Evolutionary conservation across 2,329 filamentous ascomycete genomes (phyloP), one percentile per base, ranked within the genome.

Genomic region (Coniochaeta hoffmannii): DNA sequence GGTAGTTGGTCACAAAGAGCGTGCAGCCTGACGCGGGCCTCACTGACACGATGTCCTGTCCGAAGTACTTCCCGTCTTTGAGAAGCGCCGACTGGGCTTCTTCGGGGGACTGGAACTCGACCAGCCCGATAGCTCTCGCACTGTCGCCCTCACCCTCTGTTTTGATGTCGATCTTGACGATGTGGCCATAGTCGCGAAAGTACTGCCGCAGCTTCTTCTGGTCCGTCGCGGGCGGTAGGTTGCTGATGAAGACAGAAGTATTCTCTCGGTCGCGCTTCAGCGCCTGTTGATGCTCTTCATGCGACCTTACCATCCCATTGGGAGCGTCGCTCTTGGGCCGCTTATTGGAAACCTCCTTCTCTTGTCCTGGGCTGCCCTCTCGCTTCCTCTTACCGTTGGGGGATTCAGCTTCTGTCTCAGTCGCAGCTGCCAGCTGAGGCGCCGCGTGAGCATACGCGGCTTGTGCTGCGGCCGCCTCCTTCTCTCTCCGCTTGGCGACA

Each of bases 1-100:
- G 90, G 66, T 92, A 99, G 67, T 99, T 99, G 44, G 92, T 87
- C 32, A 97, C 84, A 66, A 88, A 99, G 5, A 99, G 74, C 1
- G 91, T 97, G 56, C 91, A 83, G 53, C 87, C 86, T 35, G 86
- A 83, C 31, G 88, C 92, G 46, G 89, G 77, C 55, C 82, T 78
- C 22, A 99, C 90, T 34, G 79, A 78, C 51, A 99, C 87, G 59
- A 85, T 81, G 34, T 82, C 85, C 24, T 88, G 85, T 53, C 86
- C 84, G 62, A 96, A 85, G 55, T 83, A 84, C 68, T 95, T 96
- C 53, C 86, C 85, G 65, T 96, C 86, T 59, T 90, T 85, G 14
- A 91, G 86, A 60, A 92, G 77, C 5, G 94, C 93, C 22, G 89
- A 87, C 53, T 86, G 77, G 8, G 90, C 90, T 62, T 97, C 92